A percentile compares a stretch with the other conserved stretches of the same genome.
Conservation (phyloP, 345 rosid species). For the Xanthoceras sorbifolium region DNA sequence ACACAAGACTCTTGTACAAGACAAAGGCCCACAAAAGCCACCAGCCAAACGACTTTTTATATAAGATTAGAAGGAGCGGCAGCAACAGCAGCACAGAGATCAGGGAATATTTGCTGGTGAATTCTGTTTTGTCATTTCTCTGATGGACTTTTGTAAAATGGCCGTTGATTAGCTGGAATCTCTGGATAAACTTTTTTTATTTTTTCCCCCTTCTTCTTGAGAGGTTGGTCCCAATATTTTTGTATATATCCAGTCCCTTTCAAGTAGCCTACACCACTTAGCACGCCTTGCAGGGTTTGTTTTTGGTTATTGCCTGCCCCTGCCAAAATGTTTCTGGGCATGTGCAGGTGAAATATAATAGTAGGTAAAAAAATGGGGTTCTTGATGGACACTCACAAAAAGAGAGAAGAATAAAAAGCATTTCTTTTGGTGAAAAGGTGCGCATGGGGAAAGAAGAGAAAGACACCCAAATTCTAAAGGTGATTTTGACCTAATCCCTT, state of each 20-base stretch:
- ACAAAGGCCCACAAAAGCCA: constrained; percentile 6
- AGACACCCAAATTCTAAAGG: constrained; percentile 21
- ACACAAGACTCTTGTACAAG: constrained; percentile 15
- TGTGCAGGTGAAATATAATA: constrained; percentile 29
- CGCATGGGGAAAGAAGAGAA: constrained; percentile 33
- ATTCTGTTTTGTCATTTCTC: constrained; percentile 34
- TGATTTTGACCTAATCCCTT: constrained; percentile 32
- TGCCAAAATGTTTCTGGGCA: constrained; percentile 13
- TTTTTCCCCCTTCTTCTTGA: neutral
- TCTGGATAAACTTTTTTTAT: neutral
- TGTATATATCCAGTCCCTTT: constrained; percentile 11
- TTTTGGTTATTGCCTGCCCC: neutral
- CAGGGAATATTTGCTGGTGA: neutral
- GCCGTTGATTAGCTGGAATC: constrained; percentile 20
- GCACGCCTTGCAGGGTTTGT: constrained; percentile 34
- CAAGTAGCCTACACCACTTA: constrained; percentile 13
- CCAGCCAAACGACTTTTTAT: neutral
- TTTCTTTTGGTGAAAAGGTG: constrained; percentile 31
- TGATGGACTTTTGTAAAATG: constrained; percentile 27
- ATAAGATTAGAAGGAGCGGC: neutral
- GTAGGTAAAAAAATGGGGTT: neutral
- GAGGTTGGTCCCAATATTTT: constrained; percentile 4
- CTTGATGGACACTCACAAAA: neutral
- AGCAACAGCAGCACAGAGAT: neutral
- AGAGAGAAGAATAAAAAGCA: neutral